phyloP scores from a whole-genome alignment of 179 eudicot genomes.

The Beta macrorhiza region DNA sequence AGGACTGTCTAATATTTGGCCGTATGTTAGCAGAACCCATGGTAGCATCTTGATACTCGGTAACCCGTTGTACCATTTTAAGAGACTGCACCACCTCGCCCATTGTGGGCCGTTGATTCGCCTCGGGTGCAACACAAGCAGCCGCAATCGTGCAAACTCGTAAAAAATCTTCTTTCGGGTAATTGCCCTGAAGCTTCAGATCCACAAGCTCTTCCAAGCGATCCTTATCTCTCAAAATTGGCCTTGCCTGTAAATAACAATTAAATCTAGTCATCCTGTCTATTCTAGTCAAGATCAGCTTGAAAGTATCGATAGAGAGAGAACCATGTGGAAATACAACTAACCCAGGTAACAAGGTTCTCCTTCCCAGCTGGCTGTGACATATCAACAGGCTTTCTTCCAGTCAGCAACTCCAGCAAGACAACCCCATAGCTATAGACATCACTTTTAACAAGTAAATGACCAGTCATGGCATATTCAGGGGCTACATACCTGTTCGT shows the following conservation, averaged over 20 bases:
- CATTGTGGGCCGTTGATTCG: constrained; percentile 93
- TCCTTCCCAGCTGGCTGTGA: constrained; percentile 93
- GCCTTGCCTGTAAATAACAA: constrained; percentile 67
- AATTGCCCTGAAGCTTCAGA: constrained; percentile 73
- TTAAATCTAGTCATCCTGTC: neutral
- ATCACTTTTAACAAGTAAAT: constrained; percentile 95
- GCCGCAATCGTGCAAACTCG: constrained; percentile 97
- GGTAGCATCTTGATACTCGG: constrained; percentile 68
- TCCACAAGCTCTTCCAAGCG: constrained; percentile 90
- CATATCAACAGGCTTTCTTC: constrained; percentile 97
- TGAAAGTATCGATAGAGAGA: neutral
- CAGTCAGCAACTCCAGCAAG: constrained; percentile 86
- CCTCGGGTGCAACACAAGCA: constrained; percentile 95
- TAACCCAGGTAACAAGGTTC: constrained; percentile 97
- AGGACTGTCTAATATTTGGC: constrained; percentile 69
- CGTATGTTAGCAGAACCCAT: constrained; percentile 42
- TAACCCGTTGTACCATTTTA: constrained; percentile 87
- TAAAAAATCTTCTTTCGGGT: constrained; percentile 79
- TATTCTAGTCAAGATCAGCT: neutral
- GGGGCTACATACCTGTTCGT: constrained; percentile 88
- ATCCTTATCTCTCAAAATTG: constrained; percentile 86
- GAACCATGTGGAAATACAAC: constrained; percentile 20
- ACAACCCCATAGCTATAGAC: constrained; percentile 99
- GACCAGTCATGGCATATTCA: constrained; percentile 99
- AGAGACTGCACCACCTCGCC: constrained; percentile 99